A percentile compares a stretch with the other conserved stretches of the same genome.
Evolutionary conservation across 2,329 filamentous ascomycete species (phyloP).

Genomic region (Scytalidium lignicola): DNA sequence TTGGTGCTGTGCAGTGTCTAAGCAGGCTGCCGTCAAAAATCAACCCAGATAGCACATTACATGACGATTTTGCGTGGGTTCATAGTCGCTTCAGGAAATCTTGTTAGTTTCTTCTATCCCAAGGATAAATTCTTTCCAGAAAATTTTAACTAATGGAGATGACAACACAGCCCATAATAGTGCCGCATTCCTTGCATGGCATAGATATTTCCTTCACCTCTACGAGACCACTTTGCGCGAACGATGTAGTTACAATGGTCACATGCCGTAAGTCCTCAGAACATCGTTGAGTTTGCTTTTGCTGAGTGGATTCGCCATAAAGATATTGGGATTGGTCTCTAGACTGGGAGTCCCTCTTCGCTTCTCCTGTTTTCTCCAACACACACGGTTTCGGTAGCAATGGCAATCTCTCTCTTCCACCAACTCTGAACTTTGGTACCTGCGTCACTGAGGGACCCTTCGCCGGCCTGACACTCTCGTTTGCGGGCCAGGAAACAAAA

Average conservation of each 20-base stretch:
- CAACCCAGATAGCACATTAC: slow-evolving; percentile 1
- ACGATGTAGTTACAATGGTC: slow-evolving; percentile 21
- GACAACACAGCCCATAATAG: slow-evolving; percentile 22
- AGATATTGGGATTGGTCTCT: slow-evolving; percentile 33
- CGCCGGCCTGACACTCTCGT: slow-evolving; percentile 15
- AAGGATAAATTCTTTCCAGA: neutral
- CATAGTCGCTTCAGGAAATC: neutral
- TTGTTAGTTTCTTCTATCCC: neutral
- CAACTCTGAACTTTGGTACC: slow-evolving; percentile 6
- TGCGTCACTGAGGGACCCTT: slow-evolving; percentile 26
- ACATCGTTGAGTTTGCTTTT: neutral
- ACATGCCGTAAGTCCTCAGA: neutral
- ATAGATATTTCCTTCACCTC: slow-evolving; percentile 30
- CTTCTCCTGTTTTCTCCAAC: slow-evolving; percentile 8
- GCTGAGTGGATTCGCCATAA: neutral
- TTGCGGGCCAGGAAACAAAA: slow-evolving; percentile 6
- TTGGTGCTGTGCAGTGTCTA: slow-evolving; percentile 6
- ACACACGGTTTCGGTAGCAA: slow-evolving; percentile 27
- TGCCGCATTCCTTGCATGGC: slow-evolving; percentile 31
- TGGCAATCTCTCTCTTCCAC: slow-evolving; percentile 14
- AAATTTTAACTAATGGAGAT: neutral
- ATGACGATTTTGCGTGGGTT: slow-evolving; percentile 8
- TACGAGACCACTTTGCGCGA: slow-evolving; percentile 26
- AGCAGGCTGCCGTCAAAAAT: slow-evolving; percentile 3
- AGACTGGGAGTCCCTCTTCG: slow-evolving; percentile 18